Base-by-base conservation (phyloP, 495 filamentous ascomycete genomes). In the Penicillium egyptiacum region DNA sequence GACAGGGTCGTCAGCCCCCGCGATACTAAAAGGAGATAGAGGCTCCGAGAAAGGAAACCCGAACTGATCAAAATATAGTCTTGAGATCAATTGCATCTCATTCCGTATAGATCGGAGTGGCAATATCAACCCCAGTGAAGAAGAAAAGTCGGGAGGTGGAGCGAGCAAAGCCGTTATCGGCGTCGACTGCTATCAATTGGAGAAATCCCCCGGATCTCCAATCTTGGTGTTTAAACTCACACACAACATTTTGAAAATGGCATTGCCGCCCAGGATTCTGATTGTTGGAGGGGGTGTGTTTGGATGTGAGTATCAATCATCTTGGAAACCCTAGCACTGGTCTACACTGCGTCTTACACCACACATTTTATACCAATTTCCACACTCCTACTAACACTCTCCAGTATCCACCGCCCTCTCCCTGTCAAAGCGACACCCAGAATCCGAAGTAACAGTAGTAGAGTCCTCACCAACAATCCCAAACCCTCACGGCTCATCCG, bases 261-360 rank as follows among this genome's bases (percentile, higher is more conserved):
- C 70, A 35, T 56, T 79, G 39, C 75, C 76, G 6, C 47, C 62
- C 9, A 84, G 81, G 30, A 86, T 92, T 58, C 75, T 92, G 50
- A 90, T 93, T 55, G 73, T 92, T 11, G 89, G 89, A 59, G 84
- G 86, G 45, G 89, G 89, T 46, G 86, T 91, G 57, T 92, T 92
- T 59, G 89, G 89, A 62, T 80, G 81, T 83, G 64, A 70, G 77
- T 73, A 4, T 23, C 17, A 11, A 19, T 3, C 25, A 30, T 20
- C 16, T 17, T 39, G 7, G 11, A 12, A 7, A 2, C 52, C 11
- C 19, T 16, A 3, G 7, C 31, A 41, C 8, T 20, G 14, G 28
- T 44, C 12, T 49, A 43, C 17, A 51, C 31, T 28, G 19, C n/a
- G n/a, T n/a, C n/a, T 20, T 33, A 50, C 43, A 42, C 46, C 23